Evolutionary conservation across 176 grass and related monocot species (phyloP).

Genomic region (Tillandsia leiboldiana): DNA sequence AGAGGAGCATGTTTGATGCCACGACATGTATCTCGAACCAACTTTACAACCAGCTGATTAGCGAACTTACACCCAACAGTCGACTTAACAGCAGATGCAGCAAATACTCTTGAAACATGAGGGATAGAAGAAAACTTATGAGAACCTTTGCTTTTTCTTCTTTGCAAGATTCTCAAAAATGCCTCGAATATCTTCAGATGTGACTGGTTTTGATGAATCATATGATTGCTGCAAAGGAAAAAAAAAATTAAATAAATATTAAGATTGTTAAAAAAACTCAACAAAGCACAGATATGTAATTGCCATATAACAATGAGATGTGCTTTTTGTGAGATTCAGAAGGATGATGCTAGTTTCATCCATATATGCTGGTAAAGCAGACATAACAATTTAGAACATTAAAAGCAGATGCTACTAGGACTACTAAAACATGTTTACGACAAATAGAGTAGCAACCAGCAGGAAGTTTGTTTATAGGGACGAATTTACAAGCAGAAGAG

Average conservation of each 20-base stretch:
- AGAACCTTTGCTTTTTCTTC: slow-evolving; percentile 89
- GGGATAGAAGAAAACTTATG: slow-evolving; percentile 13
- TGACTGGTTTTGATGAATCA: slow-evolving; percentile 65
- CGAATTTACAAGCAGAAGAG: slow-evolving; percentile 15
- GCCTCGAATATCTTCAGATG: slow-evolving; percentile 61
- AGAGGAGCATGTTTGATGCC: not conserved
- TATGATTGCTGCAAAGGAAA: slow-evolving; percentile 50
- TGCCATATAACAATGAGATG: too few relatives aligned
- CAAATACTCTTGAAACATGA: not conserved
- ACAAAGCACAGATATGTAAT: too few relatives aligned
- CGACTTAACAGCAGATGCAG: not conserved
- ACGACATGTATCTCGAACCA: not conserved
- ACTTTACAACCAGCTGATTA: not conserved
- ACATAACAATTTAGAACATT: too few relatives aligned
- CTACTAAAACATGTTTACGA: too few relatives aligned
- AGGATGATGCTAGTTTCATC: not conserved
- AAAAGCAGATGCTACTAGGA: too few relatives aligned
- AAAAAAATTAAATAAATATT: not conserved
- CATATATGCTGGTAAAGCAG: too few relatives aligned
- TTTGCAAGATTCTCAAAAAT: slow-evolving; percentile 83
- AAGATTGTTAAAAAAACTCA: not conserved
- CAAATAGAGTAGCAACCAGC: not conserved
- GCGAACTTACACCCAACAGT: not conserved
- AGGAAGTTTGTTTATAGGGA: not conserved
- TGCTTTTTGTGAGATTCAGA: not conserved